These are phyloP conservation scores for Rhizopogon rudus DNA, from an alignment of 768 basidiomycete species.

Conservation along the genomic window DNA sequence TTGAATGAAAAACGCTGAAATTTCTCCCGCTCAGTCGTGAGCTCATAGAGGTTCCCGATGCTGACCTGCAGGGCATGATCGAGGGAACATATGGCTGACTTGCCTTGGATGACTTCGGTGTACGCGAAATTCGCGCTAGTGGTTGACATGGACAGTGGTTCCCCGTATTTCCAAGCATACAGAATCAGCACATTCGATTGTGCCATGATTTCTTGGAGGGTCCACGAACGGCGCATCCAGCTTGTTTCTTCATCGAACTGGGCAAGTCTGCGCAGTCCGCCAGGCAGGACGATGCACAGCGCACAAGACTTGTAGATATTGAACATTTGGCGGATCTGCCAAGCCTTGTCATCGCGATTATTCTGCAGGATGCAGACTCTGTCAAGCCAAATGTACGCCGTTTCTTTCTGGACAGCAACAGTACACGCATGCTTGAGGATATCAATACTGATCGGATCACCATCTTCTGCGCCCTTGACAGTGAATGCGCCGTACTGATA, in stretches of 20 bases:
- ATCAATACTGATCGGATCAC: constrained; percentile 10
- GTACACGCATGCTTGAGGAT: constrained; percentile 6
- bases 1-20: not conserved
- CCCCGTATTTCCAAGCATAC: not conserved
- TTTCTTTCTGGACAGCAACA: not conserved
- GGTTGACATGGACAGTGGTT: not conserved
- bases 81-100: not conserved
- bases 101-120: not conserved
- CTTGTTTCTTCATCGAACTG: constrained; percentile 9
- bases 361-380: constrained; percentile 14
- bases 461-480: constrained; percentile 1
- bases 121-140: not conserved
- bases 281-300: constrained; percentile 13
- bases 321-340: constrained; percentile 17
- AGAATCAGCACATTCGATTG: not conserved
- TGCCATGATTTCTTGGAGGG: constrained; percentile 9
- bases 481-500: not conserved
- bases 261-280: constrained; percentile 12
- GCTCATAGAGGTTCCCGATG: not conserved
- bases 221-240: constrained; percentile 17
- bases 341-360: constrained; percentile 10
- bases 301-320: constrained; percentile 8
- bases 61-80: not conserved
- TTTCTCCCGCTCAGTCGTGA: not conserved
- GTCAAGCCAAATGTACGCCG: constrained; percentile 13